Conservation (phyloP, 495 filamentous ascomycete species). For the Aspergillus sparsus region DNA sequence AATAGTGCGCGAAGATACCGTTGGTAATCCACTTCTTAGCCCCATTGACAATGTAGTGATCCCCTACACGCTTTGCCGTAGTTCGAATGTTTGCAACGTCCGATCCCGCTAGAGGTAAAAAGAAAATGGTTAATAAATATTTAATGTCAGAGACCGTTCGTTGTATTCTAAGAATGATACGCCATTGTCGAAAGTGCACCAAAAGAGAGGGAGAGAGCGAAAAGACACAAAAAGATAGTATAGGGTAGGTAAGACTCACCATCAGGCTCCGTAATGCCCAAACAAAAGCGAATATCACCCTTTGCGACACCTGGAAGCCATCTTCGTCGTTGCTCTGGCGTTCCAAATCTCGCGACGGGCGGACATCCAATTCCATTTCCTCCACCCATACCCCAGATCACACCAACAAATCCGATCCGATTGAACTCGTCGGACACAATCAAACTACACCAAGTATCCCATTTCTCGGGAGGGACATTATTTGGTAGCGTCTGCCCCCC, state of each 20-base stretch:
- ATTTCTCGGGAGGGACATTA: constrained; percentile 43
- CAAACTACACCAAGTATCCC: constrained; percentile 53
- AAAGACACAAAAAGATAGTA: neutral
- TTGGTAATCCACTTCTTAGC: constrained; percentile 63
- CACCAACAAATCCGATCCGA: constrained; percentile 46
- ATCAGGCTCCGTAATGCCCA: constrained; percentile 59
- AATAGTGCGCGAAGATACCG: constrained; percentile 55
- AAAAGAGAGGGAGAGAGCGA: too few relatives aligned
- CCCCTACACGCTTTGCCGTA: constrained; percentile 46
- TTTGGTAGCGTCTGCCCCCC: constrained; percentile 40
- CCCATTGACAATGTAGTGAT: constrained; percentile 56
- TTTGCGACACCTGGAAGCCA: constrained; percentile 53
- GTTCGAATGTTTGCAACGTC: constrained; percentile 57
- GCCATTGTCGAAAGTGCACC: too few relatives aligned
- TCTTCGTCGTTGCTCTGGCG: constrained; percentile 44
- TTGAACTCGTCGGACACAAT: constrained; percentile 50
- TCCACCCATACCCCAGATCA: constrained; percentile 52
- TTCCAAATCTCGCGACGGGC: constrained; percentile 55
- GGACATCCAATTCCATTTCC: constrained; percentile 56
- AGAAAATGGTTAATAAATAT: neutral
- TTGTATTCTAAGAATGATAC: too few relatives aligned
- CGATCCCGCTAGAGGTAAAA: constrained; percentile 40
- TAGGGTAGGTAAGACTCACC: constrained; percentile 26
- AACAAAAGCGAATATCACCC: constrained; percentile 52
- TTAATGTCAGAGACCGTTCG: too few relatives aligned